Conservation (phyloP, 495 filamentous ascomycete species). For the Annulohypoxylon nitens region DNA sequence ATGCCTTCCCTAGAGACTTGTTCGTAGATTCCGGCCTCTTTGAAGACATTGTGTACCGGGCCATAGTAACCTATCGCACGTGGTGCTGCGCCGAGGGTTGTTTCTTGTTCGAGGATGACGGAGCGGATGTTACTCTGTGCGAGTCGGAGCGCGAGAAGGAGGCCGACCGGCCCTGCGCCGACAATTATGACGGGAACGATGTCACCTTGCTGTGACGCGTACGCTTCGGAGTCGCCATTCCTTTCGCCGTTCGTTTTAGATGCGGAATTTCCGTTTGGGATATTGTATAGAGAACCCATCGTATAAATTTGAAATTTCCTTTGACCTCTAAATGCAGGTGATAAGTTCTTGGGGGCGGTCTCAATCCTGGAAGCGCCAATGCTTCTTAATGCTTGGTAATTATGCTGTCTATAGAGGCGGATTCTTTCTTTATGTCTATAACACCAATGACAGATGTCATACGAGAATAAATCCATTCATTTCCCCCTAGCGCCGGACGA, state of each 20-base stretch:
- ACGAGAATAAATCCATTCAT: slow-evolving; percentile 10
- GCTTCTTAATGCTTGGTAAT: background rate
- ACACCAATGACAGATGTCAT: background rate
- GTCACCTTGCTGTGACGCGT: background rate
- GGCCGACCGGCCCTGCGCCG: slow-evolving; percentile 23
- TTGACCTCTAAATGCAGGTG: background rate
- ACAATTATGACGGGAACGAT: slow-evolving; percentile 20
- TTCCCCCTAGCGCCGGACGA: background rate
- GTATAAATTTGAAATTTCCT: background rate
- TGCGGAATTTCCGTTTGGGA: background rate
- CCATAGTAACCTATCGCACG: slow-evolving; percentile 30
- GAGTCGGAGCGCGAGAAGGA: slow-evolving; percentile 26
- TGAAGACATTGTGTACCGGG: slow-evolving; percentile 27
- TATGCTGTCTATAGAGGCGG: background rate
- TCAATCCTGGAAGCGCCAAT: background rate
- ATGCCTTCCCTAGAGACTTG: slow-evolving; percentile 24
- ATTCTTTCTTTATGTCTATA: slow-evolving; percentile 13
- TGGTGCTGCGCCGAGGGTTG: slow-evolving; percentile 7
- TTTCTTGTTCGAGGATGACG: slow-evolving; percentile 20
- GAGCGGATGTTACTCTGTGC: slow-evolving; percentile 18
- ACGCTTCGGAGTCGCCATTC: background rate
- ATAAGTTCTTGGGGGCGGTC: background rate
- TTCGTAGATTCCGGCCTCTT: slow-evolving; percentile 27
- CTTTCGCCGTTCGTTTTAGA: background rate
- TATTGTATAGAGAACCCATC: background rate